Base-by-base conservation (phyloP, 192 early-diverging fungal genomes). In the Entophlyctis luteolus region DNA sequence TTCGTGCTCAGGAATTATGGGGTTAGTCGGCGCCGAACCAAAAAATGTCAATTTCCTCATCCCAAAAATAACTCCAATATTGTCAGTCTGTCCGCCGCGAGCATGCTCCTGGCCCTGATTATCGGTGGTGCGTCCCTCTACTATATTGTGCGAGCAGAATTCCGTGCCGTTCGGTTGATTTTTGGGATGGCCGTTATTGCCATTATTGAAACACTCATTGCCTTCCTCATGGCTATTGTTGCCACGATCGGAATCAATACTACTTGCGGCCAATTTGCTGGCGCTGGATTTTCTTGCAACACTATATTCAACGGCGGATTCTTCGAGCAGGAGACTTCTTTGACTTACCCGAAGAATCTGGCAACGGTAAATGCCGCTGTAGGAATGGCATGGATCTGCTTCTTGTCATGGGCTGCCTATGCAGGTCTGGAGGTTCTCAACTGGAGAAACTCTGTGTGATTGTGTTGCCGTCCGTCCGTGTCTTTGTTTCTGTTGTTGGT, bases 251-350 rank as follows among this genome's bases (percentile, higher is more conserved):
- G 76, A 29, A 42, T 77, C 45, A 53, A 58, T 38, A 60, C 53
- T 4, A 77, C 76, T 4, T 77, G 76, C 55, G 22, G 31, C 8
- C 52, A 74, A 34, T 71, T 77, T 53, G 4, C 42, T 14, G 42
- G 57, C 12, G 65, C 60, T 27, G 68, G 68, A 33, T 63, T 68
- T 37, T 22, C 42, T 2, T 73, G 72, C 48, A 29, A 27, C 34
- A 62, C 65, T 35, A 60, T 77, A 22, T 72, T 73, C 59, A 59
- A 35, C 28, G 58, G 55, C 33, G 76, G 76, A 16, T 77, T 77
- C 72, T 77, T 74, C 63, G 71, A 54, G 10, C 57, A 72, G 36
- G 68, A 67, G 27, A 70, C 68, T 4, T 38, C 53, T 2, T 34
- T 37, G n/a, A 77, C 59, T 2, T 77, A 73, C 62, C 53, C 39